These are phyloP conservation scores for Orbilia quercus DNA, from an alignment of 2,329 filamentous ascomycete species.

Conservation along the genomic window DNA sequence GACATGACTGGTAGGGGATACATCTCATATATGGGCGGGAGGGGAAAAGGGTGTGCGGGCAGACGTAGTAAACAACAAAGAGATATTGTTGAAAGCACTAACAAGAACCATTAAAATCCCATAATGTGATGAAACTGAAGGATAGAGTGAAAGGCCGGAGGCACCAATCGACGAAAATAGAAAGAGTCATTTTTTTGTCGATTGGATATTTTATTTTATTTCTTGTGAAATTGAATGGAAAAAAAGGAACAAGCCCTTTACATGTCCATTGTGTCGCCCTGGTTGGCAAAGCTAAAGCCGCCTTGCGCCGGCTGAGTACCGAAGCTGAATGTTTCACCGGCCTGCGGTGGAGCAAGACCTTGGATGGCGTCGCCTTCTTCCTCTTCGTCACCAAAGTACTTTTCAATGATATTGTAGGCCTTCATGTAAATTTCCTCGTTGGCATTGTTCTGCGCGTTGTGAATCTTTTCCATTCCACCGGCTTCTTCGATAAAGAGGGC, in stretches of 20 bases:
- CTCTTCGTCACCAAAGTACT: conserved; percentile 99
- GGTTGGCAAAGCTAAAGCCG: conserved; percentile 92
- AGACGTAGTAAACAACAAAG: conserved; percentile 45
- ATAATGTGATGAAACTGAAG: conserved; percentile 32
- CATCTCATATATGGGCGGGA: conserved; percentile 46
- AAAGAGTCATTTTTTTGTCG: conserved; percentile 2
- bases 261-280: conserved; percentile 80
- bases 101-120: conserved; percentile 53
- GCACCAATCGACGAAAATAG: background rate
- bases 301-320: conserved; percentile 72
- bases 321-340: conserved; percentile 81
- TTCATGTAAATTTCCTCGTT: conserved; percentile 99
- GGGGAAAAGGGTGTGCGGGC: conserved; percentile 20
- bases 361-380: conserved; percentile 84
- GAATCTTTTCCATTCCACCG: conserved; percentile 99
- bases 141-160: conserved; percentile 3
- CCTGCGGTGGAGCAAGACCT: conserved; percentile 75
- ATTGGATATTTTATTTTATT: background rate
- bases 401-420: conserved; percentile 99
- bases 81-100: conserved; percentile 51
- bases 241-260: conserved; percentile 64
- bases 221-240: background rate
- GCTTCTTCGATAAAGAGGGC: conserved; percentile 99
- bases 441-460: conserved; percentile 99
- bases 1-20: conserved; percentile 49